Conservation (phyloP, 768 basidiomycete genomes). For the Suillus weaverae region DNA sequence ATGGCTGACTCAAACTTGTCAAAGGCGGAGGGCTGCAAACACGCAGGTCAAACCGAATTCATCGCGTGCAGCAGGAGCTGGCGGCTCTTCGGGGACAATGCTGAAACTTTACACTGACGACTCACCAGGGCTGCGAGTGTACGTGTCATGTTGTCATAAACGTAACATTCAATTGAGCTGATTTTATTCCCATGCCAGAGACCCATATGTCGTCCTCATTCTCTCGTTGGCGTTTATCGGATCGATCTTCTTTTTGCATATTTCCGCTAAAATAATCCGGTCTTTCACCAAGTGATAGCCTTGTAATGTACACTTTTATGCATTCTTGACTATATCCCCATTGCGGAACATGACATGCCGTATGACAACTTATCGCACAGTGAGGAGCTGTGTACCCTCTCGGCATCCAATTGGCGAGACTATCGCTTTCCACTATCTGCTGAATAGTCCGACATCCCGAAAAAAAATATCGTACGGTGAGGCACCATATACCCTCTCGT, state of each 20-base stretch:
- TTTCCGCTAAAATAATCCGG: constrained; percentile 91
- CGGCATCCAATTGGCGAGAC: background rate
- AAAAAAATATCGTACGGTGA: background rate
- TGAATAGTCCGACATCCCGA: background rate
- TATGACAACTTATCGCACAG: background rate
- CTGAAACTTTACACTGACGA: constrained; percentile 98
- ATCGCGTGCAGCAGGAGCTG: constrained; percentile 87
- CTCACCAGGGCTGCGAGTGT: constrained; percentile 97
- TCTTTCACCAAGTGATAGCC: constrained; percentile 74
- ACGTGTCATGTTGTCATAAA: constrained; percentile 37
- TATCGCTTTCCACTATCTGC: background rate
- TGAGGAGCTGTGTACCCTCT: background rate
- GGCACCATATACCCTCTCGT: background rate
- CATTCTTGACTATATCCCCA: background rate
- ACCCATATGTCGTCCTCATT: constrained; percentile 95
- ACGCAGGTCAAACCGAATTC: constrained; percentile 79
- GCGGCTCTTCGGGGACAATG: constrained; percentile 98
- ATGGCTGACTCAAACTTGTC: background rate
- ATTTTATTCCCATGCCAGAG: constrained; percentile 45
- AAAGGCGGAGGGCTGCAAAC: constrained; percentile 73
- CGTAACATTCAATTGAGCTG: constrained; percentile 4
- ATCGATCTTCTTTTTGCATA: constrained; percentile 98
- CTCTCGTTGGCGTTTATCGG: constrained; percentile 96
- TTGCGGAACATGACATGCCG: background rate
- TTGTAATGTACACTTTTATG: constrained; percentile 10